Evolutionary conservation across 257 asterid genomes (phyloP), one percentile per base, ranked within the genome.

Genomic region (Capsicum baccatum): DNA sequence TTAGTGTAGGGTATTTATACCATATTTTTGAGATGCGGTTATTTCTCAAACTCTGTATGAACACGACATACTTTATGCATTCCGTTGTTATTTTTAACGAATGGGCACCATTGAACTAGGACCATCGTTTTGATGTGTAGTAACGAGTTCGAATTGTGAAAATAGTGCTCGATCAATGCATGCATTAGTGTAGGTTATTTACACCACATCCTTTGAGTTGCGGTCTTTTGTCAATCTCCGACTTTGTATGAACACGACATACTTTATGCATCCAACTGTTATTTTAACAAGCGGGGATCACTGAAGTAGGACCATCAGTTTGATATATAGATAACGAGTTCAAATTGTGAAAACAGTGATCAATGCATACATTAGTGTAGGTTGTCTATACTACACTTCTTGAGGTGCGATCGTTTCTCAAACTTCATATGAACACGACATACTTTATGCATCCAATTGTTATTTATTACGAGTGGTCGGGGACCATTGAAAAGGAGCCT

Each of bases 371-470:
- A 60, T 60, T n/a, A 60, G 1, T 2, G 13, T 63, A 63, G 21
- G 9, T 10, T 6, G 5, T 63, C 6, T 21, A 10, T 0, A 63
- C 26, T 1, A 63, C 0, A 11, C 2, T 26, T 63, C 0, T 63
- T 5, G 8, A 0, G 3, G 0, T 63, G 12, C 6, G 6, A 10
- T 5, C 5, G 10, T 13, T 63, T 0, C 12, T 5, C 0, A 2
- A 21, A 21, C 1, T 63, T 0, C 26, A 2, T 6, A 62, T 62
- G 3, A 63, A 63, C 0, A 13, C 33, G 39, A 62, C 7, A 62
- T 62, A 21, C 0, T 21, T 21, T 19, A 3, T 10, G 14, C 1
- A n/a, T 0, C 9, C 44, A 39, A 39, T 39, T 39, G 44, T 39
- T 39, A 39, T 39, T 39, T 39, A 3, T 39, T 0, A 39, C 5